Conservation (phyloP, 2,329 filamentous ascomycete genomes). For the Fusarium concolor region DNA sequence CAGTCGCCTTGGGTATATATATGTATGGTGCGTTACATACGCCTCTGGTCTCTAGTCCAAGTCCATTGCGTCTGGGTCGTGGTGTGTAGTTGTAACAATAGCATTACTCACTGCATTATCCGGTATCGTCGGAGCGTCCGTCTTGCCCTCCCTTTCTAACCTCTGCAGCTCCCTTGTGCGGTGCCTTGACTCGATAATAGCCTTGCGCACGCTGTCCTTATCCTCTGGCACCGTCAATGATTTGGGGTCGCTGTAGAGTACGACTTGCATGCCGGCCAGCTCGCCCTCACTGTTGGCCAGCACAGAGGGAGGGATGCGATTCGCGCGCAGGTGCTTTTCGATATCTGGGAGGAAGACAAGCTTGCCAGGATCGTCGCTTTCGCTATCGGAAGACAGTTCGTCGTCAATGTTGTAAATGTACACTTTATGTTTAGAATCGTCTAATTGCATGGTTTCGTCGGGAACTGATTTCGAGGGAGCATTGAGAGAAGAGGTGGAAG, state of each 20-base stretch:
- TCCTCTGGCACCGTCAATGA: conserved; percentile 81
- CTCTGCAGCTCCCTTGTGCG: conserved; percentile 72
- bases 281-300: conserved; percentile 67
- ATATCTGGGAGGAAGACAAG: conserved; percentile 88
- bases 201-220: conserved; percentile 81
- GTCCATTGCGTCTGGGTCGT: conserved; percentile 75
- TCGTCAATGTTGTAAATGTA: conserved; percentile 93
- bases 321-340: conserved; percentile 79
- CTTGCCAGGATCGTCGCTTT: conserved; percentile 62
- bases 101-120: conserved; percentile 22
- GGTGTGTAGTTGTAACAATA: conserved; percentile 27
- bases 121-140: conserved; percentile 7
- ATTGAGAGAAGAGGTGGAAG: conserved; percentile 30
- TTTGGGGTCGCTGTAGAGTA: conserved; percentile 84
- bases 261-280: conserved; percentile 75
- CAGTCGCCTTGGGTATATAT: conserved; percentile 44
- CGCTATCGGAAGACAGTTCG: conserved; percentile 73
- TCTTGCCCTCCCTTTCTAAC: conserved; percentile 50
- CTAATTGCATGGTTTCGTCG: conserved; percentile 81
- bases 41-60: conserved; percentile 59
- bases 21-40: conserved; percentile 4
- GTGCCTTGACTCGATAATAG: conserved; percentile 82
- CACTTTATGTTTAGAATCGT: conserved; percentile 86
- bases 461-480: conserved; percentile 20
- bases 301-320: conserved; percentile 76